Percentiles rank a stretch among this genome's conserved stretches.
These are phyloP conservation scores for Colletotrichum abscissum DNA, from an alignment of 2,329 filamentous ascomycete species.

Conservation along the genomic window DNA sequence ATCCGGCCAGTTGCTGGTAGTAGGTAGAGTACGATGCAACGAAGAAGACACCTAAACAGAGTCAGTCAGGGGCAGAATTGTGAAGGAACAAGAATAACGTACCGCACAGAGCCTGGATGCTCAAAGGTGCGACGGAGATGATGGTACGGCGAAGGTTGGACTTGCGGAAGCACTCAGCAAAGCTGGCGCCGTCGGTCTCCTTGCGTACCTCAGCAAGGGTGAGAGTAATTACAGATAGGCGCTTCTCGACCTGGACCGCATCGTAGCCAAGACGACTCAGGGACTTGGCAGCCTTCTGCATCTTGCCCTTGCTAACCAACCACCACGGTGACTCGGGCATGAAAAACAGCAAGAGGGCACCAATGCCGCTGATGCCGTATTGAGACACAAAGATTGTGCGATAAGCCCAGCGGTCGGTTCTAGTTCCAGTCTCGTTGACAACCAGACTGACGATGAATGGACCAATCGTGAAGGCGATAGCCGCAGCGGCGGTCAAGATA, in stretches of 20 bases:
- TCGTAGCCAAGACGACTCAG: constrained; percentile 45
- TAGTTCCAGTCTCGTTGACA: constrained; percentile 42
- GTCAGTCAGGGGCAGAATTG: background rate
- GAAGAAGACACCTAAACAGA: background rate
- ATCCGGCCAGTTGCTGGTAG: constrained; percentile 55
- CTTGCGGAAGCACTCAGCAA: constrained; percentile 52
- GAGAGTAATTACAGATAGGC: constrained; percentile 43
- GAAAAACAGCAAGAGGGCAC: constrained; percentile 21
- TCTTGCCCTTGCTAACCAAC: constrained; percentile 46
- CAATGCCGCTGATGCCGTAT: constrained; percentile 31
- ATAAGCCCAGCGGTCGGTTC: constrained; percentile 46
- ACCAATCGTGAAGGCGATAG: constrained; percentile 40
- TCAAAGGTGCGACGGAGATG: constrained; percentile 49
- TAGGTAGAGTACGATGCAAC: constrained; percentile 48
- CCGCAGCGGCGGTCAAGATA: constrained; percentile 42
- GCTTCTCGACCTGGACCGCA: constrained; percentile 42
- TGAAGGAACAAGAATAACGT: constrained; percentile 45
- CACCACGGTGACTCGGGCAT: constrained; percentile 58
- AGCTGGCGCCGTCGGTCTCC: constrained; percentile 51
- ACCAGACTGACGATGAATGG: constrained; percentile 46
- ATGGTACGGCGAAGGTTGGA: constrained; percentile 53
- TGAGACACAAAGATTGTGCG: constrained; percentile 35
- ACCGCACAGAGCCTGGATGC: constrained; percentile 48
- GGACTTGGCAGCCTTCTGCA: constrained; percentile 31
- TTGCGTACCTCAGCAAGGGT: constrained; percentile 47